Evolutionary conservation across 2,329 filamentous ascomycete genomes (phyloP), one percentile per base, ranked within the genome.

Genomic region (Exophiala bonariae): DNA sequence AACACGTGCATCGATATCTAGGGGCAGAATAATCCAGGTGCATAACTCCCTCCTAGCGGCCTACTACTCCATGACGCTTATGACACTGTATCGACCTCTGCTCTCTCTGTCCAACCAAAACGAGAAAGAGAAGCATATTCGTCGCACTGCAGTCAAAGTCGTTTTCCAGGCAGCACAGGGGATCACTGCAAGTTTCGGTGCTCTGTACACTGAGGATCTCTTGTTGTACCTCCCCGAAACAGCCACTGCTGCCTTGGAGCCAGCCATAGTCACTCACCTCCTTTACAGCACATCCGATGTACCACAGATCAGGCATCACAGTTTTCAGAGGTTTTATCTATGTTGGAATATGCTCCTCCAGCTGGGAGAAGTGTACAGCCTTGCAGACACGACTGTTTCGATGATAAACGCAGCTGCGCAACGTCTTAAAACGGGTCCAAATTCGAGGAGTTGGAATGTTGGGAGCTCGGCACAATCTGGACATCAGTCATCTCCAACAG

Each of bases 161-260:
- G 40, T 52, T 14, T 45, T 37, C 10, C 44, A 89, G 50, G 87
- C 91, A 1, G 90, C 91, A 1, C 80, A 82, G 50, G 86, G 91
- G 57, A 96, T 95, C 61, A 96, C 91, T 1, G 81, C 80, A 46
- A 91, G 95, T 66, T 87, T 87, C 1, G 81, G 85, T 34, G 83
- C 89, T 55, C 33, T 54, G 11, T 54, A 50, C 39, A 31, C 44
- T 7, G 19, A 47, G 20, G 31, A 46, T 13, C 26, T 51, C 32
- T 40, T 50, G 16, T 22, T 23, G 3, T 39, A 22, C 18, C 13
- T 54, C 32, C 51, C 51, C 18, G 44, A 48, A 10, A 50, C 51
- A 4, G 47, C 51, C 9, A 50, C 50, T 22, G 44, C 51, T 32
- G 39, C 39, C 11, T 31, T 54, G 26, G 47, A 48, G 35, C 47